Evolutionary conservation across 2,329 filamentous ascomycete genomes (phyloP).

Genomic region (Nigrospora sphaerica): DNA sequence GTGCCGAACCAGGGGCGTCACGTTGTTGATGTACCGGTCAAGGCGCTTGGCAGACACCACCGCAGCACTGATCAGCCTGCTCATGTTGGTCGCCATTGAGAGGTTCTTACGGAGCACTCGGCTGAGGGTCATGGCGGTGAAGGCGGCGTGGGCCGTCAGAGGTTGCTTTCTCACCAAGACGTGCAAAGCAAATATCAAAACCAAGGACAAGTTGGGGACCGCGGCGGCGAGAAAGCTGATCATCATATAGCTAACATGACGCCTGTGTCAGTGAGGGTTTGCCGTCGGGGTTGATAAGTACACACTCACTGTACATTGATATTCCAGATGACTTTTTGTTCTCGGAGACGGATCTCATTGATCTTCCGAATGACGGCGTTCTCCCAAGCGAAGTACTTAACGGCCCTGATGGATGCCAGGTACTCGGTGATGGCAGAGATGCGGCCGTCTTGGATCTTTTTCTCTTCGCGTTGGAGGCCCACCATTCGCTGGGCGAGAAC

Average conservation of each 20-base stretch:
- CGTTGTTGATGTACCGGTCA: slow-evolving; percentile 46
- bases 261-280: neutral
- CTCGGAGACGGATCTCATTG: slow-evolving; percentile 37
- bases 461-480: slow-evolving; percentile 41
- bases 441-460: slow-evolving; percentile 47
- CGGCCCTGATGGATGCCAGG: slow-evolving; percentile 46
- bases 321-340: slow-evolving; percentile 48
- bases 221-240: slow-evolving; percentile 43
- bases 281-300: neutral
- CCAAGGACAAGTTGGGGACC: slow-evolving; percentile 43
- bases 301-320: slow-evolving; percentile 38
- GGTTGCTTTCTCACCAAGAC: slow-evolving; percentile 38
- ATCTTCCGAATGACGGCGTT: slow-evolving; percentile 43
- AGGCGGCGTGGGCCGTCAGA: slow-evolving; percentile 49
- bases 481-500: slow-evolving; percentile 43
- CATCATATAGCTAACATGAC: slow-evolving; percentile 12
- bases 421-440: slow-evolving; percentile 53
- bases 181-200: slow-evolving; percentile 47
- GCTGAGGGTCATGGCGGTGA: slow-evolving; percentile 48
- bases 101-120: slow-evolving; percentile 46
- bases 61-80: slow-evolving; percentile 32
- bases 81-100: slow-evolving; percentile 39
- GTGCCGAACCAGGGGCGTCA: slow-evolving; percentile 39
- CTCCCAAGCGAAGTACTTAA: slow-evolving; percentile 58
- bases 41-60: slow-evolving; percentile 42